phyloP scores from a whole-genome alignment of 2,329 filamentous ascomycete genomes.

The Cordyceps militaris region DNA sequence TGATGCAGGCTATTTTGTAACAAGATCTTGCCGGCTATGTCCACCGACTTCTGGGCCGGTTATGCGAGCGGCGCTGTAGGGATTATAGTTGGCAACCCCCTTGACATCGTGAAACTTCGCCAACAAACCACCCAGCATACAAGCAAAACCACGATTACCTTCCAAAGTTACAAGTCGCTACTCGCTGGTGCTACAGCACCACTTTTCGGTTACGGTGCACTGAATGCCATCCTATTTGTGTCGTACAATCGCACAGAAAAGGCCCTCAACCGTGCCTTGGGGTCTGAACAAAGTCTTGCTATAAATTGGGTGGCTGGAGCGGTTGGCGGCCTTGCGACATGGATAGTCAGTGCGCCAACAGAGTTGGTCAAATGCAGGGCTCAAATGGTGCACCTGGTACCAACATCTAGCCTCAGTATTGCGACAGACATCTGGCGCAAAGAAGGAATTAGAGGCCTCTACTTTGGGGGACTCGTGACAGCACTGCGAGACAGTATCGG shows the following conservation, averaged over 20 bases:
- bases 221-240: conserved; percentile 86
- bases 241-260: conserved; percentile 80
- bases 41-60: conserved; percentile 88
- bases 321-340: conserved; percentile 74
- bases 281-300: conserved; percentile 42
- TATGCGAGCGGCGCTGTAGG: conserved; percentile 81
- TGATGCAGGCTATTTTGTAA: not conserved
- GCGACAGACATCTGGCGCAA: conserved; percentile 51
- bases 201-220: conserved; percentile 79
- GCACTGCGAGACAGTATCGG: conserved; percentile 78
- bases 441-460: conserved; percentile 62
- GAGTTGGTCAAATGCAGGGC: conserved; percentile 87
- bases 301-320: conserved; percentile 76
- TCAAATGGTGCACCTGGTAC: conserved; percentile 49
- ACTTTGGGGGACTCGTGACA: conserved; percentile 74
- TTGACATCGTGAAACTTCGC: conserved; percentile 59
- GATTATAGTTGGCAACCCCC: conserved; percentile 82
- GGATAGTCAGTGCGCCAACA: conserved; percentile 78
- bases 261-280: conserved; percentile 41
- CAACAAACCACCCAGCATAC: conserved; percentile 57
- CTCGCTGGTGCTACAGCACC: conserved; percentile 71
- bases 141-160: conserved; percentile 18
- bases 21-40: conserved; percentile 45
- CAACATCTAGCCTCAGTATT: conserved; percentile 55
- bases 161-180: conserved; percentile 32